phyloP scores from a whole-genome alignment of 805 yeast species.

The Suhomyces tanzawaensis region DNA sequence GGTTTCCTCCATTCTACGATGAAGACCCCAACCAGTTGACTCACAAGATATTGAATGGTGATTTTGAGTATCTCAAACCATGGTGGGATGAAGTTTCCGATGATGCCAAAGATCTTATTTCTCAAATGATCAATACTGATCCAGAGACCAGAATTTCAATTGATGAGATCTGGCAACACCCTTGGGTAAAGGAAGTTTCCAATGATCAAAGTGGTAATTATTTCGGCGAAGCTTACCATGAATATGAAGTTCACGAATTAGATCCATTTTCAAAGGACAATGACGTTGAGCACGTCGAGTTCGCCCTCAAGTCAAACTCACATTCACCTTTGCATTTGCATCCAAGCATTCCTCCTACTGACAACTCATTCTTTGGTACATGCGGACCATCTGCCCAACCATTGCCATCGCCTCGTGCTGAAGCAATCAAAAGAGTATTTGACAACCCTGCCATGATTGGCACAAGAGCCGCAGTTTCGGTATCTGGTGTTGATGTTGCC shows the following conservation, averaged over 20 bases:
- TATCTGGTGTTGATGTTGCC: constrained; percentile 10
- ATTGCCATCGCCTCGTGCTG: constrained; percentile 33
- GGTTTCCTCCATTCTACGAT: constrained; percentile 76
- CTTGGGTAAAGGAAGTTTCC: constrained; percentile 50
- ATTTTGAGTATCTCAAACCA: constrained; percentile 70
- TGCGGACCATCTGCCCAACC: constrained; percentile 1
- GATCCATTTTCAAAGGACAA: constrained; percentile 4
- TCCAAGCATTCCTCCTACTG: not conserved
- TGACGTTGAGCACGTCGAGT: constrained; percentile 9
- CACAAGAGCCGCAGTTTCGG: constrained; percentile 11
- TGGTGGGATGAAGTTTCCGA: constrained; percentile 86
- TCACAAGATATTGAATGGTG: constrained; percentile 67
- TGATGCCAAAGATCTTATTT: constrained; percentile 69
- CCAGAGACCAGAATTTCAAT: constrained; percentile 67
- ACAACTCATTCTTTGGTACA: constrained; percentile 2
- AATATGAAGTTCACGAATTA: constrained; percentile 2
- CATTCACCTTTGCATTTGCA: not conserved
- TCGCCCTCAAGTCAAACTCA: not conserved
- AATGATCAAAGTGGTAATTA: constrained; percentile 1
- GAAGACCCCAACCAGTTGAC: constrained; percentile 62
- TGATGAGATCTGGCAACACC: constrained; percentile 65
- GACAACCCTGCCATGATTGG: constrained; percentile 42
- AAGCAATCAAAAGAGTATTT: constrained; percentile 42
- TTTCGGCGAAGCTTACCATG: constrained; percentile 5
- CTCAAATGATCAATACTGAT: constrained; percentile 64